These are phyloP conservation scores for Xylariales sp. DNA, from an alignment of 2,329 filamentous ascomycete species.

Conservation along the genomic window DNA sequence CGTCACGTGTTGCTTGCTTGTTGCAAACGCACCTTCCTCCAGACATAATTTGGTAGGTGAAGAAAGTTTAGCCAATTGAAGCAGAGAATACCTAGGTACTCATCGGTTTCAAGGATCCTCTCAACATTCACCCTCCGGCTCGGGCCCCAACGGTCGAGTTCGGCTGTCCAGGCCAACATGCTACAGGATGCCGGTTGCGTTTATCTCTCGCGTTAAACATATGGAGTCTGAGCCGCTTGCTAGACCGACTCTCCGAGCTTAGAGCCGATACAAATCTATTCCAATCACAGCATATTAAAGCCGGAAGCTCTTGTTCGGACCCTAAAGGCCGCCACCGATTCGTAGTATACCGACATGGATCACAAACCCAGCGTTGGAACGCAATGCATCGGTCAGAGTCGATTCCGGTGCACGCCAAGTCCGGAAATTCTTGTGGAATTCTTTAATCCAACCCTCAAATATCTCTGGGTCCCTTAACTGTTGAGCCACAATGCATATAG, in stretches of 20 bases:
- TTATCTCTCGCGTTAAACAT: too few species aligned
- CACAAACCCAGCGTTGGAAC: constrained; percentile 67
- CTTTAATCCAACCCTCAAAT: constrained; percentile 73
- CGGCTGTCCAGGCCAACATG: too few species aligned
- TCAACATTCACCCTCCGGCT: too few species aligned
- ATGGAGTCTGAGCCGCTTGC: too few species aligned
- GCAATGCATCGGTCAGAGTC: constrained; percentile 54
- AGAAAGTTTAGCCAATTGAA: not conserved
- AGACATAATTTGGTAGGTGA: not conserved
- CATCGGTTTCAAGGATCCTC: not conserved
- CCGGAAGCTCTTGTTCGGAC: too few species aligned
- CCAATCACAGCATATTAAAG: too few species aligned
- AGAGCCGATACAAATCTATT: too few species aligned
- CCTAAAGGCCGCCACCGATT: constrained; percentile 3
- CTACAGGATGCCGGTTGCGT: too few species aligned
- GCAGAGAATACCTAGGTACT: not conserved
- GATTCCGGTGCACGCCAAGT: constrained; percentile 72
- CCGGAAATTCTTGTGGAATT: constrained; percentile 62
- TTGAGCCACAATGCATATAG: constrained; percentile 79
- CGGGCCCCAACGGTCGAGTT: too few species aligned
- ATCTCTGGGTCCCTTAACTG: constrained; percentile 82
- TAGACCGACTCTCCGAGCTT: too few species aligned
- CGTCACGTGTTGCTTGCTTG: too few species aligned
- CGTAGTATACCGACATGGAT: constrained; percentile 72
- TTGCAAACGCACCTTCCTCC: too few species aligned